Conservation (phyloP, 2,329 filamentous ascomycete species). For the Pseudocercospora fuligena region DNA sequence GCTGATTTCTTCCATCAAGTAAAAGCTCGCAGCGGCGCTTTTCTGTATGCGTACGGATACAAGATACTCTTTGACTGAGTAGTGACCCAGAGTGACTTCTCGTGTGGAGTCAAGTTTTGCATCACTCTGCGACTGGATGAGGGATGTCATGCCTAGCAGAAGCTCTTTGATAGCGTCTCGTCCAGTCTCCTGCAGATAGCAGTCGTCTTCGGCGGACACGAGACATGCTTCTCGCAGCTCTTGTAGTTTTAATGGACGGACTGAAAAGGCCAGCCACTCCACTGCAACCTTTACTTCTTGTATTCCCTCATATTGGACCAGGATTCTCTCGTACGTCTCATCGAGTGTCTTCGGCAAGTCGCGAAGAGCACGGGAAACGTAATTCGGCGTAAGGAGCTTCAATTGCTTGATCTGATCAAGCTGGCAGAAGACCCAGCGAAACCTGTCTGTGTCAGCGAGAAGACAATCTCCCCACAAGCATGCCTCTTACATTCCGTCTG, state of each 20-base stretch:
- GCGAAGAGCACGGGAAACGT: slow-evolving; percentile 17
- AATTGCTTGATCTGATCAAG: slow-evolving; percentile 28
- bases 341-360: slow-evolving; percentile 28
- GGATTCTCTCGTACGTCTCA: slow-evolving; percentile 34
- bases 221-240: slow-evolving; percentile 31
- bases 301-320: slow-evolving; percentile 16
- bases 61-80: slow-evolving; percentile 35
- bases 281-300: slow-evolving; percentile 24
- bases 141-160: not conserved
- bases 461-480: not conserved
- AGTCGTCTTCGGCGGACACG: slow-evolving; percentile 4
- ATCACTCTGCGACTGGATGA: not conserved
- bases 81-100: slow-evolving; percentile 31
- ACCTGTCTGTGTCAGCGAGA: slow-evolving; percentile 21
- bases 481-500: slow-evolving; percentile 32
- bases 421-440: slow-evolving; percentile 34
- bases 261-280: slow-evolving; percentile 29
- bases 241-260: slow-evolving; percentile 19
- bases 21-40: not conserved
- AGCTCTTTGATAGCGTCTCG: not conserved
- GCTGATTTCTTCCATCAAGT: not conserved
- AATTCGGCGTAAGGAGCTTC: slow-evolving; percentile 13
- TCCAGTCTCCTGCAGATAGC: not conserved
- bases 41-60: slow-evolving; percentile 20
- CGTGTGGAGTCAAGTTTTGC: not conserved